Percentiles rank a stretch among this genome's conserved stretches.
Evolutionary conservation across 2,329 filamentous ascomycete species (phyloP).

Genomic region (Epichloe hybrida): DNA sequence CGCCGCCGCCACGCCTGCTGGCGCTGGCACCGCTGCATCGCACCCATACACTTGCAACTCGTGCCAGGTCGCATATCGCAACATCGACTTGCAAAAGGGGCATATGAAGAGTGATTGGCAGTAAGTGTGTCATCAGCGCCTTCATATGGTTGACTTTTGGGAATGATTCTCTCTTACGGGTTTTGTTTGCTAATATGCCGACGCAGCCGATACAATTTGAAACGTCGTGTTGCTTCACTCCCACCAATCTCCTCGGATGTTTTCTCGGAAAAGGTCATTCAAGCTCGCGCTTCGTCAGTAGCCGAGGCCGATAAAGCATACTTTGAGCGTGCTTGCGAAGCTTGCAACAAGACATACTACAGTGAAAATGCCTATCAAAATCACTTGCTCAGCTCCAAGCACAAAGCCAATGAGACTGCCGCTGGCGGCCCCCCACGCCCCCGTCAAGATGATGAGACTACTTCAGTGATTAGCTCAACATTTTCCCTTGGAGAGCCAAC

Average conservation of each 20-base stretch:
- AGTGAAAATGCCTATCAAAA: slow-evolving; percentile 94
- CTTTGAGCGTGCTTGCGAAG: slow-evolving; percentile 70
- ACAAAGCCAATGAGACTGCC: slow-evolving; percentile 48
- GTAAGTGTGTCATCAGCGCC: slow-evolving; percentile 39
- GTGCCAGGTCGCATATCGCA: slow-evolving; percentile 91
- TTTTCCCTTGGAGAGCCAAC: slow-evolving; percentile 82
- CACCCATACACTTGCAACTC: slow-evolving; percentile 98
- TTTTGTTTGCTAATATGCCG: neutral
- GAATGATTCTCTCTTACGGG: neutral
- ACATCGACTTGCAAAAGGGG: slow-evolving; percentile 79
- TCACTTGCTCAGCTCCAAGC: slow-evolving; percentile 82
- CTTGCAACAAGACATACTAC: slow-evolving; percentile 86
- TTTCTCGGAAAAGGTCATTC: slow-evolving; percentile 91
- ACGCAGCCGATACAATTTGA: slow-evolving; percentile 79
- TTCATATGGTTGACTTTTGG: neutral
- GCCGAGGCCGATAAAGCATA: slow-evolving; percentile 79
- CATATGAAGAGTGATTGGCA: slow-evolving; percentile 99
- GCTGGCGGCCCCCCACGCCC: slow-evolving; percentile 16
- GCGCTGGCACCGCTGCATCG: slow-evolving; percentile 29
- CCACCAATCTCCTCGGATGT: slow-evolving; percentile 84
- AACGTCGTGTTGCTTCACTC: slow-evolving; percentile 79
- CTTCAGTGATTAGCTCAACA: slow-evolving; percentile 77
- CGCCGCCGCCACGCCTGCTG: slow-evolving; percentile 18
- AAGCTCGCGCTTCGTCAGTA: slow-evolving; percentile 71
- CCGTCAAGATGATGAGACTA: slow-evolving; percentile 51